phyloP scores from a whole-genome alignment of 352 stramenopile genomes.

The Globisporangium parvum region DNA sequence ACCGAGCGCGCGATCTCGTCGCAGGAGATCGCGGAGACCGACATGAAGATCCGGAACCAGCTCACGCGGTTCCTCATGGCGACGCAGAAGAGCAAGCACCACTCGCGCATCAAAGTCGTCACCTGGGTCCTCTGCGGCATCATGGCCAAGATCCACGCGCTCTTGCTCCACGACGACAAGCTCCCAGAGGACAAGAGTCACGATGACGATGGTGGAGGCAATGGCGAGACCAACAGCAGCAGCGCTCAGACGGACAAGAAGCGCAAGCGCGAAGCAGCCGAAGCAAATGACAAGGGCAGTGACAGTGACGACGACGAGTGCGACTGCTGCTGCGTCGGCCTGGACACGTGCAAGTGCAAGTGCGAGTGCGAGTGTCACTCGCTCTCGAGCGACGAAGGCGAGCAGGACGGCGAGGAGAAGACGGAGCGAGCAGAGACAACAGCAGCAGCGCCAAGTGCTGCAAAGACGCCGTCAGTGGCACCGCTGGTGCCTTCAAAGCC shows the following conservation, averaged over 20 bases:
- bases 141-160: constrained; percentile 77
- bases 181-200: constrained; percentile 27
- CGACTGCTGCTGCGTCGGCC: constrained; percentile 65
- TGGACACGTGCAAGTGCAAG: constrained; percentile 44
- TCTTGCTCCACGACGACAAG: constrained; percentile 70
- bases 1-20: constrained; percentile 46
- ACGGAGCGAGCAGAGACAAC: constrained; percentile 7
- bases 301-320: constrained; percentile 68
- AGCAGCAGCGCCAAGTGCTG: neutral
- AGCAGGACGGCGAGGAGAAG: constrained; percentile 1
- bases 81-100: constrained; percentile 71
- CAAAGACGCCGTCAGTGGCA: constrained; percentile 8
- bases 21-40: constrained; percentile 63
- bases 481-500: constrained; percentile 14
- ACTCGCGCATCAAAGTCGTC: constrained; percentile 78
- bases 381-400: constrained; percentile 48
- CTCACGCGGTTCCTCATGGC: constrained; percentile 65
- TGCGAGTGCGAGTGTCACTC: constrained; percentile 68
- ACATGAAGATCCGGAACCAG: constrained; percentile 75
- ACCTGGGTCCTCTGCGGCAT: constrained; percentile 84
- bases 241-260: constrained; percentile 5
- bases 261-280: constrained; percentile 3
- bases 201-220: constrained; percentile 15
- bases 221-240: constrained; percentile 20
- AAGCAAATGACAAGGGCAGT: constrained; percentile 9